Base-by-base conservation (phyloP, 495 filamentous ascomycete species). In the Penicillium taxi region DNA sequence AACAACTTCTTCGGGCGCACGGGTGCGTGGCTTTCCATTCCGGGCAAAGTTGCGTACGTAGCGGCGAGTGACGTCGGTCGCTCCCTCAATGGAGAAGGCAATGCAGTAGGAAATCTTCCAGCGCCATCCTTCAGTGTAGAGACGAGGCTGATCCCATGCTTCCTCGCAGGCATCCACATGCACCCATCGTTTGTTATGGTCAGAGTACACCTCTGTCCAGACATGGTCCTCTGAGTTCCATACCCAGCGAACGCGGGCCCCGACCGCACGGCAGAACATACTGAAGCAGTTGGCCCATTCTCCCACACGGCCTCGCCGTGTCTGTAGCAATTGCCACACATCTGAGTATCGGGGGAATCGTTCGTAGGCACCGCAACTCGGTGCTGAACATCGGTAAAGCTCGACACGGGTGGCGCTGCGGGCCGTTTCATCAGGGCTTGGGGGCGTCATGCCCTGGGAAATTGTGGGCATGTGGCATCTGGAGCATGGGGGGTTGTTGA, bases 231-330 rank as follows among this genome's bases (percentile, higher is more conserved):
- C 91, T 20, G 82, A 79, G 45, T 96, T 96, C 93, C 93, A 98
- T 18, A 98, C 86, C 93, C 93, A 98, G 45, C 91, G 77, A 12
- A 96, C 91, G 28, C 93, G 76, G 23, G 79, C 82, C 21, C 89
- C 89, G 19, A 96, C 75, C 5, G 91, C 91, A 27, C 91, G 77
- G 63, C 91, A 96, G 14, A 99, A 73, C 91, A 99, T 99, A 59
- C 82, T 88, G 64, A 99, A 99, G 66, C 89, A 95, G 60, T 96
- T 96, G 35, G 84, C 89, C 89, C 93, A 99, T 66, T 99, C 91
- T 32, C 91, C 93, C 37, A 76, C 81, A 40, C 91, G 78, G 17
- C 91, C 91, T 42, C 81, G 76, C 39, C 84, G 67, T 29, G 85
- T 88, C 58, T 94, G 82, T 30, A 98, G 63, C 37, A 96, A 63